Evolutionary conservation across 83 land plant genomes (phyloP).

Genomic region (Thuja plicata): DNA sequence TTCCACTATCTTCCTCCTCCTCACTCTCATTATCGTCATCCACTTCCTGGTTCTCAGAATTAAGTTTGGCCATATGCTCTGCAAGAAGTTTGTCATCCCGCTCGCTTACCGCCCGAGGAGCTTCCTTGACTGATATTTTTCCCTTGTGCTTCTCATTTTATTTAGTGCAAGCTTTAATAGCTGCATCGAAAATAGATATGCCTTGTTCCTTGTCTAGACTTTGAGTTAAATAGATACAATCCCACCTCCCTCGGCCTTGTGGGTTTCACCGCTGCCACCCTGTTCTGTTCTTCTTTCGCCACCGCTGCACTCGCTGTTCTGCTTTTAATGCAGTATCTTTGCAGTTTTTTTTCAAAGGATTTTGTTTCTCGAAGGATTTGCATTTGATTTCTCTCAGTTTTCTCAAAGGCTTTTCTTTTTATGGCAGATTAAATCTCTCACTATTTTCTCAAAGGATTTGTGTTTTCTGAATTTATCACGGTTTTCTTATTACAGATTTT

Average conservation of each 20-base stretch:
- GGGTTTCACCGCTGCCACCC: too few relatives aligned
- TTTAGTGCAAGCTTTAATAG: slow-evolving; percentile 85
- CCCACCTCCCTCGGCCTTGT: too few relatives aligned
- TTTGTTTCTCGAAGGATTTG: too few relatives aligned
- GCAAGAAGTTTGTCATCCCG: slow-evolving; percentile 87
- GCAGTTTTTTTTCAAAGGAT: too few relatives aligned
- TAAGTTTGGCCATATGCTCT: slow-evolving; percentile 72
- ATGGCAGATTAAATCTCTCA: slow-evolving; percentile 33
- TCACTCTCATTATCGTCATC: slow-evolving; percentile 87
- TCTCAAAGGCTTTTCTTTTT: too few relatives aligned
- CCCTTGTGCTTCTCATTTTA: slow-evolving; percentile 87
- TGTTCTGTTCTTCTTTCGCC: too few relatives aligned
- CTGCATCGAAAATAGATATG: slow-evolving; percentile 70
- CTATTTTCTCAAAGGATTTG: background rate
- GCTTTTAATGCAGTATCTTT: too few relatives aligned
- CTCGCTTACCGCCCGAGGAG: slow-evolving; percentile 96
- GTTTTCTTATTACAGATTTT: background rate
- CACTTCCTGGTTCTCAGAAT: slow-evolving; percentile 69
- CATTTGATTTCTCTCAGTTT: too few relatives aligned
- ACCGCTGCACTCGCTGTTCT: too few relatives aligned
- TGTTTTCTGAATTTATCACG: slow-evolving; percentile 7
- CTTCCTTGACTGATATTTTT: slow-evolving; percentile 82
- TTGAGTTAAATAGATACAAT: too few relatives aligned
- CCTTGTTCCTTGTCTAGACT: slow-evolving; percentile 99
- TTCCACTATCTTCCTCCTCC: slow-evolving; percentile 95